Evolutionary conservation across 2,329 filamentous ascomycete genomes (phyloP).

Genomic region (Cladosporium austrohemisphaericum): DNA sequence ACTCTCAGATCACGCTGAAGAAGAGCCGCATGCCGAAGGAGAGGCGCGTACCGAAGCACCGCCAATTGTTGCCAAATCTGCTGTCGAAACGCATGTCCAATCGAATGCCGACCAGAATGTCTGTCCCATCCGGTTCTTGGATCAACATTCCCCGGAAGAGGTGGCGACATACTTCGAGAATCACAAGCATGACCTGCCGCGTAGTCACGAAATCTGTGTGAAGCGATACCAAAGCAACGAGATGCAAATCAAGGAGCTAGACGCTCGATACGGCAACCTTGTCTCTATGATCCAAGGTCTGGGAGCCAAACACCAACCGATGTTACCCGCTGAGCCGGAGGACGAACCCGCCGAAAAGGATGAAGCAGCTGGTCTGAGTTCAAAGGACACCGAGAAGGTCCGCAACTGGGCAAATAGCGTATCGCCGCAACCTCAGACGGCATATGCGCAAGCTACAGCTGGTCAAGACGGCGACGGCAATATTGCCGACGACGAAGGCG

Average conservation of each 20-base stretch:
- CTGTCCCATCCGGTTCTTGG: slow-evolving; percentile 88
- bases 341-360: slow-evolving; percentile 40
- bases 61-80: slow-evolving; percentile 14
- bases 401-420: slow-evolving; percentile 83
- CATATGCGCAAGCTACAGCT: slow-evolving; percentile 34
- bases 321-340: slow-evolving; percentile 54
- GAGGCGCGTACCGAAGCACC: slow-evolving; percentile 1
- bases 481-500: slow-evolving; percentile 34
- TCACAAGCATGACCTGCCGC: slow-evolving; percentile 90
- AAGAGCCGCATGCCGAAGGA: slow-evolving; percentile 5
- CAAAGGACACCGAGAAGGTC: slow-evolving; percentile 65
- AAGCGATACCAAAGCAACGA: slow-evolving; percentile 85
- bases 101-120: slow-evolving; percentile 47
- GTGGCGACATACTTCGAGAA: slow-evolving; percentile 90
- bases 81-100: slow-evolving; percentile 20
- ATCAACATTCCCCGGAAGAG: slow-evolving; percentile 89
- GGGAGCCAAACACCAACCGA: slow-evolving; percentile 80
- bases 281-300: slow-evolving; percentile 93
- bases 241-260: slow-evolving; percentile 78
- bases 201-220: slow-evolving; percentile 90
- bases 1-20: slow-evolving; percentile 26
- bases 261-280: slow-evolving; percentile 89
- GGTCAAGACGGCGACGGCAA: slow-evolving; percentile 16
- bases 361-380: slow-evolving; percentile 35
- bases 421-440: slow-evolving; percentile 48